phyloP scores from a whole-genome alignment of 495 filamentous ascomycete genomes.

The Xanthoparmelia taractica region DNA sequence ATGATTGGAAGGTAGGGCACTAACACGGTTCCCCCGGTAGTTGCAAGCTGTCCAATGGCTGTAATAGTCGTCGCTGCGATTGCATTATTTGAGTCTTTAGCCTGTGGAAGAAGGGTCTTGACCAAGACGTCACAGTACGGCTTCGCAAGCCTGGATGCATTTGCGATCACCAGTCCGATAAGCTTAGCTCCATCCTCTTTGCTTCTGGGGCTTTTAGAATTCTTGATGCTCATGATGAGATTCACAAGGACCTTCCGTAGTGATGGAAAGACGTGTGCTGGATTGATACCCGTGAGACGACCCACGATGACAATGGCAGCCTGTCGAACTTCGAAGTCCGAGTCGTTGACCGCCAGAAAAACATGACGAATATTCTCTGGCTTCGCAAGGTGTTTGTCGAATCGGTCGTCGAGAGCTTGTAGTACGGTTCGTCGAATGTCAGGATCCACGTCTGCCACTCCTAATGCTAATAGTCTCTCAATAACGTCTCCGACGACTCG shows the following conservation, averaged over 20 bases:
- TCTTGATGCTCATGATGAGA: constrained; percentile 88
- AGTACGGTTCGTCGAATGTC: constrained; percentile 84
- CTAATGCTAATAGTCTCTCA: constrained; percentile 88
- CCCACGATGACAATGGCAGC: constrained; percentile 94
- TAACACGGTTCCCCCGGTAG: constrained; percentile 88
- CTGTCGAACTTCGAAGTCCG: constrained; percentile 83
- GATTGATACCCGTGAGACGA: constrained; percentile 81
- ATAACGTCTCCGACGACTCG: constrained; percentile 97
- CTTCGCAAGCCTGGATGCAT: constrained; percentile 82
- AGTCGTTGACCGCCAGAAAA: constrained; percentile 95
- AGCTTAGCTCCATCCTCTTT: constrained; percentile 94
- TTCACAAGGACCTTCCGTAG: constrained; percentile 91
- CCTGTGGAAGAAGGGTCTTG: constrained; percentile 79
- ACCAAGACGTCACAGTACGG: constrained; percentile 96
- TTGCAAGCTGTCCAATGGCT: constrained; percentile 86
- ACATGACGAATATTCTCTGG: constrained; percentile 92
- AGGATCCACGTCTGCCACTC: constrained; percentile 82
- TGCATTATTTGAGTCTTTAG: constrained; percentile 68
- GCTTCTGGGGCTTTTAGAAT: constrained; percentile 84
- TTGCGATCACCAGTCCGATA: constrained; percentile 83
- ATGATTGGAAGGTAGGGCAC: constrained; percentile 74
- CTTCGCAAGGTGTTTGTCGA: constrained; percentile 89
- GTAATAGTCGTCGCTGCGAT: constrained; percentile 90
- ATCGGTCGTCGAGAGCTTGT: constrained; percentile 79
- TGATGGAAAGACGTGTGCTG: constrained; percentile 93